These are phyloP conservation scores for Cercospora zeae-maydis DNA, from an alignment of 2,329 filamentous ascomycete genomes.

Conservation along the genomic window DNA sequence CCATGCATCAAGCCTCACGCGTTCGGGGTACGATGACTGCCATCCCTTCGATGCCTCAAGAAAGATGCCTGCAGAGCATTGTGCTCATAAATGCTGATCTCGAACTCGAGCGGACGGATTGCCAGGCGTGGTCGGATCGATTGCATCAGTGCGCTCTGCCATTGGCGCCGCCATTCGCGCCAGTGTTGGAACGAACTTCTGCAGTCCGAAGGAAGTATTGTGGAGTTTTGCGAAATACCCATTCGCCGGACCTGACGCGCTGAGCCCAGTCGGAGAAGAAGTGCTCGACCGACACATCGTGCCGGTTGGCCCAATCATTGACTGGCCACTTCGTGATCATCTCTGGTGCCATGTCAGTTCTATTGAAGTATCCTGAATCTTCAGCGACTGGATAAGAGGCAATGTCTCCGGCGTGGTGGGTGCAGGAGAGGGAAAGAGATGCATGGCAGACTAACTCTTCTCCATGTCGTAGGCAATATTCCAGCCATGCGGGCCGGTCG, in stretches of 20 bases:
- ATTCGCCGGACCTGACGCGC: background rate
- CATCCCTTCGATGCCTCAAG: too few relatives aligned
- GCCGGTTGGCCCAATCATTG: background rate
- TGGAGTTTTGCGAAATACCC: background rate
- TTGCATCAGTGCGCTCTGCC: background rate
- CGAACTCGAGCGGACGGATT: background rate
- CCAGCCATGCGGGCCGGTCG: conserved; percentile 6
- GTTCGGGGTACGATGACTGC: too few relatives aligned
- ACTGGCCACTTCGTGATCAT: background rate
- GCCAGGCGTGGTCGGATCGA: background rate
- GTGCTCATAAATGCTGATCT: background rate
- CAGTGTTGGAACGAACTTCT: background rate
- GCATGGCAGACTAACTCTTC: background rate
- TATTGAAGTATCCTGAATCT: background rate
- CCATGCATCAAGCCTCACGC: too few relatives aligned
- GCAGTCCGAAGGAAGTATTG: background rate
- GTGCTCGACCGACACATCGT: background rate
- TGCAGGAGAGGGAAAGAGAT: too few relatives aligned
- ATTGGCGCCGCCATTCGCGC: background rate
- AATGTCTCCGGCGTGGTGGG: background rate
- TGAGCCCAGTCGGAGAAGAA: background rate
- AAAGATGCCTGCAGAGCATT: background rate
- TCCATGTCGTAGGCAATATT: conserved; percentile 17
- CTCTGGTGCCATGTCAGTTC: background rate
- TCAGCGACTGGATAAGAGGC: background rate